Evolutionary conservation across 192 early-diverging fungal genomes (phyloP).

Genomic region (Kappamyces sp.): DNA sequence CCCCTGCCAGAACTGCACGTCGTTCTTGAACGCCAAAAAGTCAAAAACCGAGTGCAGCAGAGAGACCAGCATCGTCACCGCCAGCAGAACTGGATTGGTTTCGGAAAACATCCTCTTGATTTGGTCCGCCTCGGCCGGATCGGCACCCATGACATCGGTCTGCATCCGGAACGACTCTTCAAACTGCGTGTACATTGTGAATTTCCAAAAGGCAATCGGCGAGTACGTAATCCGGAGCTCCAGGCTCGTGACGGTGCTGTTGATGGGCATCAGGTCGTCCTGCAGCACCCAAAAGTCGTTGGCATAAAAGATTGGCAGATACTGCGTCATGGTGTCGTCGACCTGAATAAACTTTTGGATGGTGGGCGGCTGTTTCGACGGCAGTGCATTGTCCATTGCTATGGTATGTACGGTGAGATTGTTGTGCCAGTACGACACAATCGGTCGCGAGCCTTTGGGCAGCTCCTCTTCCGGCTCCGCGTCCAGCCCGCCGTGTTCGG

Average conservation of each 20-base stretch:
- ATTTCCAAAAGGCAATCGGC: conserved; percentile 67
- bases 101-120: conserved; percentile 84
- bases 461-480: conserved; percentile 14
- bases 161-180: conserved; percentile 59
- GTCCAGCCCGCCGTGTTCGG: conserved; percentile 6
- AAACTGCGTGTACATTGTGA: conserved; percentile 64
- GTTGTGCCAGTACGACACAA: conserved; percentile 71
- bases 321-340: conserved; percentile 34
- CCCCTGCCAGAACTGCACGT: conserved; percentile 84
- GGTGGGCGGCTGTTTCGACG: conserved; percentile 45
- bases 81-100: conserved; percentile 78
- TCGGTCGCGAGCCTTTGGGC: conserved; percentile 10
- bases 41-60: conserved; percentile 80
- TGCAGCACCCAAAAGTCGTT: conserved; percentile 81
- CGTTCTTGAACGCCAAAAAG: conserved; percentile 91
- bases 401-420: conserved; percentile 68
- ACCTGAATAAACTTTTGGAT: conserved; percentile 45
- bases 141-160: conserved; percentile 48
- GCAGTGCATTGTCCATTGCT: conserved; percentile 33
- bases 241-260: conserved; percentile 63
- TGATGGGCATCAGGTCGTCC: conserved; percentile 63
- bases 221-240: conserved; percentile 61
- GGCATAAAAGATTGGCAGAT: conserved; percentile 61
- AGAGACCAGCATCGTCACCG: conserved; percentile 69
- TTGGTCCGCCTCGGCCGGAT: conserved; percentile 63